Evolutionary conservation across 768 basidiomycete species (phyloP).

Genomic region (Hypholoma fasciculare): DNA sequence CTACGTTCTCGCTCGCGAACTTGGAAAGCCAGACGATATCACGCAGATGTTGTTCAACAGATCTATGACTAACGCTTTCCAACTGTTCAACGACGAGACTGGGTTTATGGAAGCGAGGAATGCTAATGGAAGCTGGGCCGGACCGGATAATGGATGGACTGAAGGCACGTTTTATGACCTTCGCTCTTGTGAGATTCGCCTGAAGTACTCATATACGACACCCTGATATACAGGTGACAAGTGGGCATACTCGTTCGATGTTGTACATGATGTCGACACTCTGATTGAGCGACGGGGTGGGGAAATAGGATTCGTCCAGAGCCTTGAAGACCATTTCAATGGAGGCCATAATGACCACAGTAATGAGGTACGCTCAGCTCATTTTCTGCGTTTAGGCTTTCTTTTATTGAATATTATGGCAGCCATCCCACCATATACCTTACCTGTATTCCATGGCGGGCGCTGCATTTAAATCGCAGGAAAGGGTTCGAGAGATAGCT

Average conservation of each 20-base stretch:
- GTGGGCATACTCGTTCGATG: constrained; percentile 76
- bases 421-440: constrained; percentile 88
- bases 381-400: background rate
- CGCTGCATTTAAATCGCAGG: constrained; percentile 69
- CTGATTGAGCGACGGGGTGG: constrained; percentile 69
- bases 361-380: constrained; percentile 57
- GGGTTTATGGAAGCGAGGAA: constrained; percentile 86
- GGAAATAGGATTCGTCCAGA: constrained; percentile 59
- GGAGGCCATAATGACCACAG: constrained; percentile 79
- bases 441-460: constrained; percentile 78
- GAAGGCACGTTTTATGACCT: constrained; percentile 48
- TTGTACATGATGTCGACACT: constrained; percentile 67
- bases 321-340: constrained; percentile 59
- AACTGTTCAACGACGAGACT: constrained; percentile 65
- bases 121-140: constrained; percentile 69
- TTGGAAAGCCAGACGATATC: constrained; percentile 52
- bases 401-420: background rate
- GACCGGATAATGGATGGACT: constrained; percentile 74
- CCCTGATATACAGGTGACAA: constrained; percentile 36
- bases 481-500: constrained; percentile 70
- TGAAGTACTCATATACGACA: background rate
- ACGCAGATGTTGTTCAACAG: constrained; percentile 52
- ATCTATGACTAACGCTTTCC: constrained; percentile 55
- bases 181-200: background rate
- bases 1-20: constrained; percentile 55